Evolutionary conservation across 352 stramenopile species (phyloP).

Genomic region (Globisporangium emineosum): DNA sequence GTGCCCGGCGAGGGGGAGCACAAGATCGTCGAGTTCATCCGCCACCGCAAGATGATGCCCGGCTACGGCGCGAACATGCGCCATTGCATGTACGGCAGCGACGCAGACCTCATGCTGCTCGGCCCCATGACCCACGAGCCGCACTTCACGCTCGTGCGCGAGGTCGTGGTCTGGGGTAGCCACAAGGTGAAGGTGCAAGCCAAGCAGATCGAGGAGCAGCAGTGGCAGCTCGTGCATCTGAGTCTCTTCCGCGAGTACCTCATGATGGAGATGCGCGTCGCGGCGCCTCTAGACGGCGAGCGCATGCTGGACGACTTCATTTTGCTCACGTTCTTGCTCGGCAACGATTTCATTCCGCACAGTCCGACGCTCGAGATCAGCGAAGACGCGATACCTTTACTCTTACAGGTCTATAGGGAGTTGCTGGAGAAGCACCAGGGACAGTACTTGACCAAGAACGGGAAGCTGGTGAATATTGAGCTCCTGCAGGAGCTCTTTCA

Average conservation of each 20-base stretch:
- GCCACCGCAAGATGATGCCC: conserved; percentile 86
- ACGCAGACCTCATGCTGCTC: conserved; percentile 99
- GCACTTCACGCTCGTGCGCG: conserved; percentile 97
- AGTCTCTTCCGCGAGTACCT: conserved; percentile 98
- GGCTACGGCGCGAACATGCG: conserved; percentile 94
- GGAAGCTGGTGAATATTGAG: conserved; percentile 87
- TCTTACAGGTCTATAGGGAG: conserved; percentile 92
- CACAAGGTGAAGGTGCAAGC: conserved; percentile 49
- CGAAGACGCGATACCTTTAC: conserved; percentile 96
- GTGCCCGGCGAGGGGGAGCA: conserved; percentile 99
- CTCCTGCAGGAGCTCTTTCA: conserved; percentile 92
- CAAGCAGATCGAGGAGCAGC: conserved; percentile 93
- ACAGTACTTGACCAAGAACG: conserved; percentile 91
- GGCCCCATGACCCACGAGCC: conserved; percentile 97
- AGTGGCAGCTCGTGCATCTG: conserved; percentile 97
- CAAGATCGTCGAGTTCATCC: conserved; percentile 99
- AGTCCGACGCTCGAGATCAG: conserved; percentile 98
- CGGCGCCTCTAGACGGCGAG: conserved; percentile 74
- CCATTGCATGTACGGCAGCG: conserved; percentile 98
- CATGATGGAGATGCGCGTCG: conserved; percentile 93
- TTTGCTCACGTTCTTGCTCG: conserved; percentile 99
- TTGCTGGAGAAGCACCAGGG: conserved; percentile 78
- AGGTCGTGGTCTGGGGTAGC: conserved; percentile 96
- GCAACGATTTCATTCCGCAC: conserved; percentile 99
- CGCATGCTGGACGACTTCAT: conserved; percentile 99